Evolutionary conservation across 2,329 filamentous ascomycete genomes (phyloP), one percentile per base, ranked within the genome.

Genomic region (Fusarium udum): DNA sequence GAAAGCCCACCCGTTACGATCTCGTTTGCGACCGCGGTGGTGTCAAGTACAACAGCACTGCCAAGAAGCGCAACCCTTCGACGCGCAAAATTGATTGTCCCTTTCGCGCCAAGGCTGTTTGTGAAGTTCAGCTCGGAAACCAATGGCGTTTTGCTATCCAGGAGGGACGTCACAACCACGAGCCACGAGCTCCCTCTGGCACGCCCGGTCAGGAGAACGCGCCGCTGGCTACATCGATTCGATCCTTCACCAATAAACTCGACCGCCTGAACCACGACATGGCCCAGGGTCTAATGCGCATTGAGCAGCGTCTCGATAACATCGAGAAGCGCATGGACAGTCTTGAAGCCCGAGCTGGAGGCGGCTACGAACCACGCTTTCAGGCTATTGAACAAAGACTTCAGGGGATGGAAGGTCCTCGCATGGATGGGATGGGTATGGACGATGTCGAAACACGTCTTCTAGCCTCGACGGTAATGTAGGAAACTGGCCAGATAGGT

Each of bases 121-220:
- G 89, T 71, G 89, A 91, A 77, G 89, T 91, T 12, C 88, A 90
- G 78, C 83, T 91, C 16, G 86, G 86, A 46, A 89, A 90, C 69
- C 88, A 90, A 79, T 91, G 89, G 89, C 87, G 89, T n/a, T 91
- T 91, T 71, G 87, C 86, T 13, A 86, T 91, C 16, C 89, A 90
- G 68, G 87, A 90, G 64, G 79, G 84, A n/a, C 84, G 88, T 20
- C 89, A 91, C 78, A 91, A 91, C 79, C 89, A 91, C 77, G 89
- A 90, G 74, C 86, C 89, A 37, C 87, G 89, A 67, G 81, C 89
- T 56, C 84, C 87, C 14, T 85, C 87, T 24, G 87, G 86, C 40
- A 84, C 85, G 3, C 85, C 87, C 4, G 87, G 88, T 32, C 86
- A 89, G 68, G 88, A 90, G 77, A 88, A 87, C 76, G 87, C 88